Conservation (phyloP, 225 moss, liverwort and hornwort species). For the Sphagnum contortum region DNA sequence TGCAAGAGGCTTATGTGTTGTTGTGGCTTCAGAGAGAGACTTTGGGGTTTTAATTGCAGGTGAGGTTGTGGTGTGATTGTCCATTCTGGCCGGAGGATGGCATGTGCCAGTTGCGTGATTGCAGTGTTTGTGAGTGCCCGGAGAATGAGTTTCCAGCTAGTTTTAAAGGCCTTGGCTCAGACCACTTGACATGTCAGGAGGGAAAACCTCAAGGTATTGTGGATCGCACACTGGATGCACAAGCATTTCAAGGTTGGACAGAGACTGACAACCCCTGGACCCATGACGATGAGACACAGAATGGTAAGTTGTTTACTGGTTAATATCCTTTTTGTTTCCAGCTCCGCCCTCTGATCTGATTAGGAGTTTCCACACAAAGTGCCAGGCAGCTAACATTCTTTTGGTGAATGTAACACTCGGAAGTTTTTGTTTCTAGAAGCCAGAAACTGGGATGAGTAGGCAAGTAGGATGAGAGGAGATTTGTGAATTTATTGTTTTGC, state of each 20-base stretch:
- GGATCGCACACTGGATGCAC: slow-evolving; percentile 36
- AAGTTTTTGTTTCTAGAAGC: too few species aligned
- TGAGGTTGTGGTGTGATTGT: slow-evolving; percentile 50
- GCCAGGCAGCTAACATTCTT: too few species aligned
- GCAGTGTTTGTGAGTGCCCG: slow-evolving; percentile 49
- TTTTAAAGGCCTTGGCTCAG: slow-evolving; percentile 24
- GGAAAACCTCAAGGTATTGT: slow-evolving; percentile 41
- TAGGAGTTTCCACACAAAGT: too few species aligned
- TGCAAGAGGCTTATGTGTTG: too few species aligned
- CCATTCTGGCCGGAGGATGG: slow-evolving; percentile 57
- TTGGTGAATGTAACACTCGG: too few species aligned
- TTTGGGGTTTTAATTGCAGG: too few species aligned
- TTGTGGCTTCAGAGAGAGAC: too few species aligned
- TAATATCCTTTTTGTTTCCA: too few species aligned
- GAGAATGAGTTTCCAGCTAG: slow-evolving; percentile 38
- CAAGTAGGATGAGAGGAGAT: too few species aligned
- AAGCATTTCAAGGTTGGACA: slow-evolving; percentile 37
- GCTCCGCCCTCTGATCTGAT: too few species aligned
- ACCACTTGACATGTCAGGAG: slow-evolving; percentile 44
- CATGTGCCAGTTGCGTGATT: slow-evolving; percentile 45
- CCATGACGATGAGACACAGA: slow-evolving; percentile 35
- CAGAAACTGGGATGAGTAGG: too few species aligned
- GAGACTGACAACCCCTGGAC: slow-evolving; percentile 56
- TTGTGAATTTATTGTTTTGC: too few species aligned
- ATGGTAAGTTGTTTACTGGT: neutral